These are phyloP conservation scores for Hyphopichia khmerensis DNA, from an alignment of 1,139 yeast species.

Conservation along the genomic window DNA sequence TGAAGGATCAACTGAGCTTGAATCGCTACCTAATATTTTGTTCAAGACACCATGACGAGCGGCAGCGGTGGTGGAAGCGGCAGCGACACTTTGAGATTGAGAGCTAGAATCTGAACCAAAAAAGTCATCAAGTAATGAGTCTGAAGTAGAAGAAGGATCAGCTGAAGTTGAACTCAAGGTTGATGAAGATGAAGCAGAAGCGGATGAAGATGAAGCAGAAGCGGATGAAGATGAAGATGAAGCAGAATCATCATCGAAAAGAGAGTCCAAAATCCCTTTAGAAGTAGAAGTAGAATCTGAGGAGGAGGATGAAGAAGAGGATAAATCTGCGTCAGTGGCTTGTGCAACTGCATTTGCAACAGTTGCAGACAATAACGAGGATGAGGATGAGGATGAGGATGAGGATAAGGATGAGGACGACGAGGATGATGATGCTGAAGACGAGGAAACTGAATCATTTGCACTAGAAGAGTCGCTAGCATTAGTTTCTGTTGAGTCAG, in stretches of 20 bases:
- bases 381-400: background rate
- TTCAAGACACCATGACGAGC: slow-evolving; percentile 2
- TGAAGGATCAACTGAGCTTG: background rate
- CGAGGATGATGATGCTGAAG: background rate
- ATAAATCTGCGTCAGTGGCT: slow-evolving; percentile 5
- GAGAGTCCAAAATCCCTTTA: background rate
- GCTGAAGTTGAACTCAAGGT: slow-evolving; percentile 4
- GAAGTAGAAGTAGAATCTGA: slow-evolving; percentile 4
- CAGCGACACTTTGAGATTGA: background rate
- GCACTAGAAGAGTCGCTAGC: background rate
- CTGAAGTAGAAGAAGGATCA: slow-evolving; percentile 1
- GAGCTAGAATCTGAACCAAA: slow-evolving; percentile 6
- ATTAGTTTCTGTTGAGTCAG: slow-evolving; percentile 4
- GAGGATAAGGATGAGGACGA: too few relatives aligned
- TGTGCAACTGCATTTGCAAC: slow-evolving; percentile 6
- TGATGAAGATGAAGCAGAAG: too few relatives aligned
- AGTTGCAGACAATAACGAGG: slow-evolving; percentile 1
- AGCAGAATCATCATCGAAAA: background rate
- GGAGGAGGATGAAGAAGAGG: slow-evolving; percentile 5
- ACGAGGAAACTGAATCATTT: slow-evolving; percentile 1
- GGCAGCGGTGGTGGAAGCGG: slow-evolving; percentile 4
- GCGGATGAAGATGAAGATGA: slow-evolving; percentile 1
- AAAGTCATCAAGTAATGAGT: slow-evolving; percentile 2
- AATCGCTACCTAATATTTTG: slow-evolving; percentile 5
- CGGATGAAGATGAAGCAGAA: slow-evolving; percentile 2